Percentiles rank a stretch among this genome's conserved stretches.
Conservation (phyloP, 148 eudicot species). For the Diospyros kaki region DNA sequence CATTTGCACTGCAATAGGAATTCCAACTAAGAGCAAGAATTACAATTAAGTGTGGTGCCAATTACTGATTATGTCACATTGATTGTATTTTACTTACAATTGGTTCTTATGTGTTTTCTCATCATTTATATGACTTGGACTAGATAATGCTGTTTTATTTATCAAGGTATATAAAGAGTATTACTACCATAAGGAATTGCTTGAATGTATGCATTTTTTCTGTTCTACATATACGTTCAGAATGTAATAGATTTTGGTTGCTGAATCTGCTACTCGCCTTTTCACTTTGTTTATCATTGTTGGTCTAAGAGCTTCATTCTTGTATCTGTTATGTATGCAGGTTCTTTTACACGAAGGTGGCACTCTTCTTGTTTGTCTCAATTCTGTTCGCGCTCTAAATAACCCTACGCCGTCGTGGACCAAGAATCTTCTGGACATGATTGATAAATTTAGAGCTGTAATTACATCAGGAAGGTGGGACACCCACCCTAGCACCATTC, state of each 20-base stretch:
- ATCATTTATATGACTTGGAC: too few species aligned
- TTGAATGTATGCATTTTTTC: neutral
- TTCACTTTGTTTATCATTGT: neutral
- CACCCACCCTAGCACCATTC: conserved; percentile 32
- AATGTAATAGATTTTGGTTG: neutral
- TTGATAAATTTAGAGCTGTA: conserved; percentile 32
- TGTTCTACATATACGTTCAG: neutral
- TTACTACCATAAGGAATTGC: neutral
- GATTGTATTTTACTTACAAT: too few species aligned
- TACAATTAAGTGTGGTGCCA: too few species aligned
- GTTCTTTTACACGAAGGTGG: conserved; percentile 98
- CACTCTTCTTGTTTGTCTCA: conserved; percentile 84
- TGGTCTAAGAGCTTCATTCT: neutral
- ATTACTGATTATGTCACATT: too few species aligned
- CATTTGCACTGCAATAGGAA: neutral
- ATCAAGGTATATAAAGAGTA: neutral
- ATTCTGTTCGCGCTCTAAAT: conserved; percentile 80
- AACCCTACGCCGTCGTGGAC: conserved; percentile 66
- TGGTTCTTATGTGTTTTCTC: too few species aligned
- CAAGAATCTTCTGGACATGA: conserved; percentile 40
- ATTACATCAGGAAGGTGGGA: conserved; percentile 17
- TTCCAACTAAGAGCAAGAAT: neutral
- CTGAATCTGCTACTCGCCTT: neutral
- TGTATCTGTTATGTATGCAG: conserved; percentile 34
- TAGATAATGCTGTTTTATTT: too few species aligned